These are phyloP conservation scores for Cinnamomum chago DNA, from an alignment of 164 flowering plant species.

Conservation along the genomic window DNA sequence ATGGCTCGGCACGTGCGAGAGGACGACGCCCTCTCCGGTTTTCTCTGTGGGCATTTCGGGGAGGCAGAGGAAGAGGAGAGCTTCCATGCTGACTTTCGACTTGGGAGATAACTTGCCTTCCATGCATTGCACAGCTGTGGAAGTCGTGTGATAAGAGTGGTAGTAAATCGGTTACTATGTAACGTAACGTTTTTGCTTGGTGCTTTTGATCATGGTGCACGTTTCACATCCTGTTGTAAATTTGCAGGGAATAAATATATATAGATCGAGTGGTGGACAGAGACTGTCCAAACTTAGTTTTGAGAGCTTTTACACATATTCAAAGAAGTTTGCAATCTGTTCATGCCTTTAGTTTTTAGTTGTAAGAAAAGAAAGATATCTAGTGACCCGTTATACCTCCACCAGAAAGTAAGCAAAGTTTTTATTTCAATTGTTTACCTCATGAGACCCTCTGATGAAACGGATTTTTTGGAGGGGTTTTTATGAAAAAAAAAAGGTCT, in stretches of 20 bases:
- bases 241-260: not conserved
- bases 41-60: conserved; percentile 4
- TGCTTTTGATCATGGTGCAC: not conserved
- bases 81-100: conserved; percentile 55
- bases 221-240: not conserved
- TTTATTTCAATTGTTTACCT: no score
- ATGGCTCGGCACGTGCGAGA: conserved; percentile 56
- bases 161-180: no score
- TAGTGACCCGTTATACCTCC: no score
- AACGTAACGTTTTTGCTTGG: not conserved
- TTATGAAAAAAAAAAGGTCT: no score
- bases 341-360: no score
- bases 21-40: conserved; percentile 9
- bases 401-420: no score
- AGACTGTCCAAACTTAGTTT: not conserved
- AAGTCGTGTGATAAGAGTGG: conserved; percentile 23
- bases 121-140: conserved; percentile 37
- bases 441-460: no score
- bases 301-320: no score
- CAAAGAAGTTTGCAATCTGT: no score
- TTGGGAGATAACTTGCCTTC: conserved; percentile 32
- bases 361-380: no score
- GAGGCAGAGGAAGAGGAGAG: conserved; percentile 28
- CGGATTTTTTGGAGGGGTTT: no score
- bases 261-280: not conserved